These are phyloP conservation scores for Annulohypoxylon maeteangense DNA, from an alignment of 495 filamentous ascomycete species.

Conservation along the genomic window DNA sequence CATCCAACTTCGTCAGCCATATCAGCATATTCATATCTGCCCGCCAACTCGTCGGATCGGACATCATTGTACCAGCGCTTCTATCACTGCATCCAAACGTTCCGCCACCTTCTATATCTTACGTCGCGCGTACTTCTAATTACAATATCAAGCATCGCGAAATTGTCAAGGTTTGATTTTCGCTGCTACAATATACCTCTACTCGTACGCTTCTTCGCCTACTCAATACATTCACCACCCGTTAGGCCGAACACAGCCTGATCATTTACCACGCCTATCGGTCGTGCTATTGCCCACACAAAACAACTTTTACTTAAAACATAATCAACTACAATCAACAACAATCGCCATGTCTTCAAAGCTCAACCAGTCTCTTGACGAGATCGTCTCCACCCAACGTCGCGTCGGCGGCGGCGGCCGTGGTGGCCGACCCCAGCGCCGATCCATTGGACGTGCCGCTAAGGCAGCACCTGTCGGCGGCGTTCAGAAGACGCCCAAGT, in stretches of 20 bases:
- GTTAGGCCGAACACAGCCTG: conserved; percentile 27
- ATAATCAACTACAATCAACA: conserved; percentile 54
- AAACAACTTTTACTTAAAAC: conserved; percentile 23
- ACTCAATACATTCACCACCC: conserved; percentile 17
- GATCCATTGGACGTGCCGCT: conserved; percentile 62
- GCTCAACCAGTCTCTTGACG: conserved; percentile 93
- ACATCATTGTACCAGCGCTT: conserved; percentile 7
- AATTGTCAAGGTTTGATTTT: conserved; percentile 5
- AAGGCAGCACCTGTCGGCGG: conserved; percentile 80
- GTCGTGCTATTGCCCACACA: conserved; percentile 27
- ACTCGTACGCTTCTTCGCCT: conserved; percentile 13
- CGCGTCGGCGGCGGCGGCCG: conserved; percentile 64
- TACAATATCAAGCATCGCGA: neutral
- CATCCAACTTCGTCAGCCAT: conserved; percentile 59
- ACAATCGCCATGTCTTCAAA: conserved; percentile 81
- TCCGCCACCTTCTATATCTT: conserved; percentile 1
- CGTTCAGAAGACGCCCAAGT: conserved; percentile 80
- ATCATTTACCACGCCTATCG: conserved; percentile 30
- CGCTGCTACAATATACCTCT: conserved; percentile 12
- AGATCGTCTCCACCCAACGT: conserved; percentile 85
- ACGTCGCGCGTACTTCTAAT: conserved; percentile 6
- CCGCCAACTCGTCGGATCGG: conserved; percentile 23
- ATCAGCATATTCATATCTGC: conserved; percentile 14
- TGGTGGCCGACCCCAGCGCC: conserved; percentile 55
- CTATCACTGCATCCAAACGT: conserved; percentile 7